Evolutionary conservation across 2,329 filamentous ascomycete species (phyloP), one percentile per base, ranked within the genome.

Genomic region (Clonostachys chloroleuca): DNA sequence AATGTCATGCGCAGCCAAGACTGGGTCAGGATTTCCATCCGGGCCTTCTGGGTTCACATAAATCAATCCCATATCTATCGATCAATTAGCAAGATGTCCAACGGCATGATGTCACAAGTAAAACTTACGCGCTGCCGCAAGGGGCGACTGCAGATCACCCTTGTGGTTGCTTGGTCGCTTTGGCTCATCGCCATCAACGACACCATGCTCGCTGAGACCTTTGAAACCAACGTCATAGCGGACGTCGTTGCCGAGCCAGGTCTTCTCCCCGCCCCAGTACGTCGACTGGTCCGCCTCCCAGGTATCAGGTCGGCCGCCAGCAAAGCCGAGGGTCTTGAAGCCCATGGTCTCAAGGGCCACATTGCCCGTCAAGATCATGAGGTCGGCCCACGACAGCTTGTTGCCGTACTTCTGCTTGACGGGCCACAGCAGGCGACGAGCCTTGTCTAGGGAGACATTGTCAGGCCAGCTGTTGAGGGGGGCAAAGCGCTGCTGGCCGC

Each of bases 401-500:
- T 81, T 82, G 64, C 87, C 87, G 55, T 91, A 91, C 77, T 91
- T 91, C 57, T 89, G 86, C 80, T 91, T 91, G 71, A 91, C 83
- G 47, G 87, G 87, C 84, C 86, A 89, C 40, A 91, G 72, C 47
- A 91, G 79, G 53, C 87, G 86, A 48, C 87, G 86, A 33, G 86
- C 87, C 78, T 91, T 91, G 78, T 91, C 87, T 46, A 91, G 77
- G 57, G 75, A 83, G 59, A 82, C 84, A 55, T 91, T 91, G 69
- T 91, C 87, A 40, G 87, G 87, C 87, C 87, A 91, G 73, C 82
- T 64, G 77, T 90, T 90, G 62, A 91, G 81, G 7, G 87, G 87
- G 45, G 87, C 86, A 57, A 91, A 91, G 37, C 87, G 82, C 69
- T 91, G 87, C 69, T 90, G 87, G 48, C 85, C 87, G 58, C 24